Conservation (phyloP, 352 stramenopile genomes). For the Phytophthora sansomeana region DNA sequence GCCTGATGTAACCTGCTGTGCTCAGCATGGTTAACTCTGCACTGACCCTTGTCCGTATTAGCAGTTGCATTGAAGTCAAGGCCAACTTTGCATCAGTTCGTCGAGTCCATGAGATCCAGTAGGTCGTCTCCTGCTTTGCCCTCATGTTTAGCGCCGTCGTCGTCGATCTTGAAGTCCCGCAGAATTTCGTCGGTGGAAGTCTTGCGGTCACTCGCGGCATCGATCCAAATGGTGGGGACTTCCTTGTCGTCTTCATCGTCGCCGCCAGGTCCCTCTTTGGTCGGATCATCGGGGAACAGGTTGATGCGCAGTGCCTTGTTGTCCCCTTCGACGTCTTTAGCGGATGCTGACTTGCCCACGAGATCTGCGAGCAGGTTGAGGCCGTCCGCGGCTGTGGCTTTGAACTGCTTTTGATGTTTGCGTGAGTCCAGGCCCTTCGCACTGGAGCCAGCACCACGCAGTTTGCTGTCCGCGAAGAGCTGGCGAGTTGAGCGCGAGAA, state of each 20-base stretch:
- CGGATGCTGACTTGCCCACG: slow-evolving; percentile 62
- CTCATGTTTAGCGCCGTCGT: slow-evolving; percentile 51
- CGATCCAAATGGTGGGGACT: slow-evolving; percentile 84
- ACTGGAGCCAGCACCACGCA: slow-evolving; percentile 21
- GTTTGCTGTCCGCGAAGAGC: slow-evolving; percentile 71
- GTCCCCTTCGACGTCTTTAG: slow-evolving; percentile 55
- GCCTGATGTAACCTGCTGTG: background rate
- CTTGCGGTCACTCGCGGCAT: slow-evolving; percentile 81
- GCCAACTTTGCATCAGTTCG: slow-evolving; percentile 32
- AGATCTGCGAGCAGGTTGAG: slow-evolving; percentile 89
- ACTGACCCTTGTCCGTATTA: background rate
- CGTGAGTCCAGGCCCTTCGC: slow-evolving; percentile 37
- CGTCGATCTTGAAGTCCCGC: slow-evolving; percentile 70
- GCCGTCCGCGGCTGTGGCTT: slow-evolving; percentile 80
- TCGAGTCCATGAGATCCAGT: slow-evolving; percentile 90
- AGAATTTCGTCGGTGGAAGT: slow-evolving; percentile 54
- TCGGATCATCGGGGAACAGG: slow-evolving; percentile 71
- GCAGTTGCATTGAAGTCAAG: background rate
- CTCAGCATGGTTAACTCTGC: background rate
- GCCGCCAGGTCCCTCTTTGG: slow-evolving; percentile 41
- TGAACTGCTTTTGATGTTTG: slow-evolving; percentile 73
- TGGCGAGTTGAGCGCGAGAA: slow-evolving; percentile 60
- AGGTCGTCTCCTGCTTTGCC: slow-evolving; percentile 75
- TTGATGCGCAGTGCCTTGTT: slow-evolving; percentile 80
- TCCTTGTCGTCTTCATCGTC: slow-evolving; percentile 71